Evolutionary conservation across 257 asterid genomes (phyloP).

Genomic region (Penstemon newberryi): DNA sequence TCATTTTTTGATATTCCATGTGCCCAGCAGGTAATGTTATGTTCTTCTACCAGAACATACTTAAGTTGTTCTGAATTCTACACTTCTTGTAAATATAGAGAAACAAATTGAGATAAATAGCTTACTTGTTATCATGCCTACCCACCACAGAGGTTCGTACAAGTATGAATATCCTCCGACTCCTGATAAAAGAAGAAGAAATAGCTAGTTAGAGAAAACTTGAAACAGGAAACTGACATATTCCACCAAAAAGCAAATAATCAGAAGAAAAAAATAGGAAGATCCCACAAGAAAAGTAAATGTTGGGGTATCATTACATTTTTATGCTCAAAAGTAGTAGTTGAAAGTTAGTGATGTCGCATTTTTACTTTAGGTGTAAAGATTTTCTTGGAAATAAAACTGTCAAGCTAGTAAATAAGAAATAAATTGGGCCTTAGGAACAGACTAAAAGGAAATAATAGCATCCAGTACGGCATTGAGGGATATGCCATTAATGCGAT

Average conservation of each 20-base stretch:
- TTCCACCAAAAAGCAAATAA: constrained; percentile 6
- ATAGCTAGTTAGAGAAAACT: constrained; percentile 5
- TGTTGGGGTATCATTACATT: not conserved
- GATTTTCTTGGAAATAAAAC: no score
- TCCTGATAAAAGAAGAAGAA: constrained; percentile 42
- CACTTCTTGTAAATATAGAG: constrained; percentile 8
- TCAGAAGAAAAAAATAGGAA: not conserved
- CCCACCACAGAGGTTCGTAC: constrained; percentile 91
- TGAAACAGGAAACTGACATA: constrained; percentile 15
- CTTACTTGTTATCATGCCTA: constrained; percentile 86
- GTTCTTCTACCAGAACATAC: not conserved
- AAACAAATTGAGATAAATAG: constrained; percentile 8
- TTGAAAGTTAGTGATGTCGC: no score
- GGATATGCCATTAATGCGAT: constrained; percentile 11
- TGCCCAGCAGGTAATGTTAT: constrained; percentile 1
- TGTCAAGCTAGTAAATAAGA: not conserved
- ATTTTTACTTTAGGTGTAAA: no score
- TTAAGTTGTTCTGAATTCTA: not conserved
- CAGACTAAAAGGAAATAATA: no score
- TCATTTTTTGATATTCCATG: not conserved
- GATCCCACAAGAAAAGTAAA: not conserved
- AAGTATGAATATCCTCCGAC: constrained; percentile 84
- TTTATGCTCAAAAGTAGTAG: no score
- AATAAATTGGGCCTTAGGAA: no score
- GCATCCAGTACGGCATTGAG: no score